Evolutionary conservation across 108 stramenopile species (phyloP), one percentile per base, ranked within the genome.

Genomic region (Epithemia pelagica): DNA sequence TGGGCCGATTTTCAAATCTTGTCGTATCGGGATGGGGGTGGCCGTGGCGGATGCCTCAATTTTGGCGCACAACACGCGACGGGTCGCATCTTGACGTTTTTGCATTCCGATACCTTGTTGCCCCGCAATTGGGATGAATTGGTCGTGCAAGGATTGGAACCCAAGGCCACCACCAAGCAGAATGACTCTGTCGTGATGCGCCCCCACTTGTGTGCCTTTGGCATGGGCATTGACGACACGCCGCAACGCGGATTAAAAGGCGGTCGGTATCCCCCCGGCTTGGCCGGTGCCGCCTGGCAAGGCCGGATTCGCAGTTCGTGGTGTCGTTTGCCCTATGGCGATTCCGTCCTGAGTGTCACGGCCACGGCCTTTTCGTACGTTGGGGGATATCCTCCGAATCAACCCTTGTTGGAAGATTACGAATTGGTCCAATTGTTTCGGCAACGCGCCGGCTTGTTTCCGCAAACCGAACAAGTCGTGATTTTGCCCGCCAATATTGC

Each of bases 351-450:
- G 26, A 80, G 87, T 46, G n/a, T 95, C 27, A 88, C 87, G n/a
- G 65, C 78, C 8, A 31, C 64, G 58, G 68, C 87, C 2, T 90
- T 95, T 68, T 27, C 77, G 21, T 81, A 72, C 57, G 28, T 95
- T 0, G 91, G 95, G 24, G 95, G 95, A 23, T 93, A 84, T 69
- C 37, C 37, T 10, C 95, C 91, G 8, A 78, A 90, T 61, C 86
- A 91, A 67, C 58, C 58, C 32, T 53, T 95, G 15, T 90, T 95
- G 90, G 95, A 95, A 70, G 95, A 95, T 73, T 95, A 85, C 65
- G 94, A 88, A 57, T 61, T 95, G 54, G 76, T 95, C 20, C 76
- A 78, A 2, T 62, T 86, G 64, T 32, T 94, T 46, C 78, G 92
- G 51, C 67, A 66, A 32, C 78, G 92, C 7, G 66, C 78, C 30